Percentiles rank a stretch among this genome's conserved stretches.
phyloP scores from a whole-genome alignment of 2,329 filamentous ascomycete genomes.

The Monosporascus sp. region DNA sequence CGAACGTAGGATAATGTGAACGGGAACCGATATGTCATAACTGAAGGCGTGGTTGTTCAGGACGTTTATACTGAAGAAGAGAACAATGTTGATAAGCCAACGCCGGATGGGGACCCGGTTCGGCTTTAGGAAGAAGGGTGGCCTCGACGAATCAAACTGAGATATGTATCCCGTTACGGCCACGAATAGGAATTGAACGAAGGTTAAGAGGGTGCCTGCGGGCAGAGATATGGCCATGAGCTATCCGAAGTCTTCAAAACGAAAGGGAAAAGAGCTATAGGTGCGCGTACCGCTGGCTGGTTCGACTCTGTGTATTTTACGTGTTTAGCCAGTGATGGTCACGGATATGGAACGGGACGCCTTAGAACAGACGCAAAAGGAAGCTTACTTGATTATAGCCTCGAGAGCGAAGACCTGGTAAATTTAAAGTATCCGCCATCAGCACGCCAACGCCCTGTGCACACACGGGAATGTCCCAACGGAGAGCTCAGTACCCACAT shows the following conservation, averaged over 20 bases:
- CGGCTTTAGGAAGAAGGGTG: conserved; percentile 66
- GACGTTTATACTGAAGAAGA: conserved; percentile 92
- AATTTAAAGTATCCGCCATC: conserved; percentile 15
- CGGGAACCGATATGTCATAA: conserved; percentile 91
- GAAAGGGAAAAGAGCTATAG: not conserved
- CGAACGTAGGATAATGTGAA: conserved; percentile 93
- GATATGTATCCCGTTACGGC: conserved; percentile 71
- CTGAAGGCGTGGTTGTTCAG: conserved; percentile 98
- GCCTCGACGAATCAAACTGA: conserved; percentile 63
- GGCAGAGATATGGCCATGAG: conserved; percentile 9
- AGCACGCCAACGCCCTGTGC: conserved; percentile 8
- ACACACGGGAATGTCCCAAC: not conserved
- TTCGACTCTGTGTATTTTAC: conserved; percentile 56
- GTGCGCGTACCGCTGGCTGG: conserved; percentile 65
- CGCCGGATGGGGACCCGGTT: conserved; percentile 78
- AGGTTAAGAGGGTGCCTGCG: conserved; percentile 76
- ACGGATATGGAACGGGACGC: conserved; percentile 3
- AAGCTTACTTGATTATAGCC: conserved; percentile 81
- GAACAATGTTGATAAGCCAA: conserved; percentile 82
- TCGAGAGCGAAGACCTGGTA: conserved; percentile 88
- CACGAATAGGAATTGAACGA: conserved; percentile 83
- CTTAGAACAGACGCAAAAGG: conserved; percentile 7
- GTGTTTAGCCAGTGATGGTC: conserved; percentile 12
- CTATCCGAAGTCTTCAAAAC: not conserved
- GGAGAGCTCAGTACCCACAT: conserved; percentile 51